phyloP scores from a whole-genome alignment of 495 filamentous ascomycete species.

The Hypoxylon intermedium region DNA sequence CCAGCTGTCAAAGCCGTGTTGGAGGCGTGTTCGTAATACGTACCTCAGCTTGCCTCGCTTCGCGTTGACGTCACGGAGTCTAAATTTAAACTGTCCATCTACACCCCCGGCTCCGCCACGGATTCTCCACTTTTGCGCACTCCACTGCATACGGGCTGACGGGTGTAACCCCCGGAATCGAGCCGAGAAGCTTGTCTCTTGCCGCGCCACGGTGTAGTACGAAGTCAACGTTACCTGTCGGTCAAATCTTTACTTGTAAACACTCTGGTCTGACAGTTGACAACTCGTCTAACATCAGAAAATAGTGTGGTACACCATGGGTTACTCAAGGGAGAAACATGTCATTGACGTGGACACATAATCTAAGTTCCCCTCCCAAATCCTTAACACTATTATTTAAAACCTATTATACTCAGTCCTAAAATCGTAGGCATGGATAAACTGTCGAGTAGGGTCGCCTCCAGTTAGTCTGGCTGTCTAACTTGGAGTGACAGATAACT shows the following conservation, averaged over 20 bases:
- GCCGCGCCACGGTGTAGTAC: too few species aligned
- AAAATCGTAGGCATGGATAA: too few species aligned
- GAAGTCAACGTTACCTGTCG: too few species aligned
- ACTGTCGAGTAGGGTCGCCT: too few species aligned
- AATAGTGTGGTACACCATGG: not conserved
- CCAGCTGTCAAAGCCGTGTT: conserved; percentile 14
- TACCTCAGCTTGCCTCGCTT: not conserved
- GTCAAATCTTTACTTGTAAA: too few species aligned
- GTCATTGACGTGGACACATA: not conserved
- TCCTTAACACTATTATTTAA: too few species aligned
- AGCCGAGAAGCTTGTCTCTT: conserved; percentile 10
- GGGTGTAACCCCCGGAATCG: conserved; percentile 7
- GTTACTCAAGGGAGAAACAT: not conserved
- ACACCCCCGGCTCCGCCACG: conserved; percentile 11
- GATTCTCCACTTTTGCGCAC: not conserved
- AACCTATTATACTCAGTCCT: too few species aligned
- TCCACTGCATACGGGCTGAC: too few species aligned
- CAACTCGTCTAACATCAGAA: not conserved
- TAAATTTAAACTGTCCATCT: conserved; percentile 1
- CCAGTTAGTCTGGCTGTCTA: too few species aligned
- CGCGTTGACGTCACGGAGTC: conserved; percentile 8
- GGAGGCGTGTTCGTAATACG: not conserved
- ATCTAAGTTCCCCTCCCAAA: too few species aligned
- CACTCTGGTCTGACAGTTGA: conserved; percentile 5
- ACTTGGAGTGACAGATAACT: too few species aligned